Conservation (phyloP, 495 filamentous ascomycete genomes). For the Cercophora samala region DNA sequence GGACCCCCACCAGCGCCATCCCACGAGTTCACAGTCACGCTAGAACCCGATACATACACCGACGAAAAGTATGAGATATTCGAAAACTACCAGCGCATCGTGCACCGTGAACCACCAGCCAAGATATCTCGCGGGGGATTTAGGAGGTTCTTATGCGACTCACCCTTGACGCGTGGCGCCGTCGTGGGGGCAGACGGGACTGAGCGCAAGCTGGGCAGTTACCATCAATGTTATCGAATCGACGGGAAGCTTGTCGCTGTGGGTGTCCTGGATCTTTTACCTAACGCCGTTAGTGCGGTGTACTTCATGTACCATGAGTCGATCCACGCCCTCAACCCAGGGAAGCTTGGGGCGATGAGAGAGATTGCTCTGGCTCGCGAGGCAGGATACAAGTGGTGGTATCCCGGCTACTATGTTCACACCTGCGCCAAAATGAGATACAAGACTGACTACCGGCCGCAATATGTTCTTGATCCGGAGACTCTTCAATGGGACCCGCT, state of each 20-base stretch:
- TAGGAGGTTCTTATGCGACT: conserved; percentile 76
- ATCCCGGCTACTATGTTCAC: conserved; percentile 52
- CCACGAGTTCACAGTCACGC: conserved; percentile 71
- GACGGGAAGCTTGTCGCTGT: conserved; percentile 87
- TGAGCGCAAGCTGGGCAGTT: conserved; percentile 73
- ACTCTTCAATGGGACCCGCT: conserved; percentile 71
- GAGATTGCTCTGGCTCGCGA: conserved; percentile 80
- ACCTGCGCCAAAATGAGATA: conserved; percentile 60
- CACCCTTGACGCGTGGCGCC: conserved; percentile 61
- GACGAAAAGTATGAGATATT: conserved; percentile 85
- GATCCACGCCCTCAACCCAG: conserved; percentile 73
- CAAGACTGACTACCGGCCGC: conserved; percentile 82
- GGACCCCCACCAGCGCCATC: conserved; percentile 61
- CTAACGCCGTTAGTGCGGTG: conserved; percentile 83
- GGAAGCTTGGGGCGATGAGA: conserved; percentile 81
- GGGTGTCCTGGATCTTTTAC: conserved; percentile 83
- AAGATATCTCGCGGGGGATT: conserved; percentile 70
- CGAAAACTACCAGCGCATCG: conserved; percentile 75
- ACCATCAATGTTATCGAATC: conserved; percentile 90
- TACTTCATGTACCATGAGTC: conserved; percentile 93
- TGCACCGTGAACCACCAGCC: conserved; percentile 70
- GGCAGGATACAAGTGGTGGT: conserved; percentile 62
- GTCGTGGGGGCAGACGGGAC: conserved; percentile 42
- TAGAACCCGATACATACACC: conserved; percentile 77
- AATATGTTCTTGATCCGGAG: conserved; percentile 80